Percentiles rank a stretch among this genome's conserved stretches.
Evolutionary conservation across 2,329 filamentous ascomycete genomes (phyloP).

Genomic region (Fusarium palustre): DNA sequence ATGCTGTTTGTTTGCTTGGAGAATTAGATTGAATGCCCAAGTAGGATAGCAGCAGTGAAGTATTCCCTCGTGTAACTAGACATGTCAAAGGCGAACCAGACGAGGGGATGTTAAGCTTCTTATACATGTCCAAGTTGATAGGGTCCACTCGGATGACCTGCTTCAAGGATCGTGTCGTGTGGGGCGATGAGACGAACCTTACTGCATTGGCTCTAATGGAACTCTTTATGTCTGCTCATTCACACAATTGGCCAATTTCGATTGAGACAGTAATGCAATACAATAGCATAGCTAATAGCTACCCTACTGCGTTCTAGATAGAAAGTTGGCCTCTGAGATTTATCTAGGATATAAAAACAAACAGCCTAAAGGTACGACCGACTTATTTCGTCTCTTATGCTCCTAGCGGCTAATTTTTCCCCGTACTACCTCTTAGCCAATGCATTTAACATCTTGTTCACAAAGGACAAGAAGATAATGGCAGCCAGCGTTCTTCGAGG

Average conservation of each 20-base stretch:
- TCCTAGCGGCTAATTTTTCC: no score
- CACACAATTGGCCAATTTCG: neutral
- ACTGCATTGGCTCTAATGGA: neutral
- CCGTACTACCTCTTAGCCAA: neutral
- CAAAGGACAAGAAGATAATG: neutral
- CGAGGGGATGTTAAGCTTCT: conserved; percentile 16
- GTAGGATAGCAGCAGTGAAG: neutral
- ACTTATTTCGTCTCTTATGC: no score
- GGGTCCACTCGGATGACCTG: conserved; percentile 5
- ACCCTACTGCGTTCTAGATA: no score
- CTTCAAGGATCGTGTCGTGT: conserved; percentile 4
- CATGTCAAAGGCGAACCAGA: neutral
- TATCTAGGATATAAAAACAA: no score
- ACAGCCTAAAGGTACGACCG: no score
- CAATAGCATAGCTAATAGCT: no score
- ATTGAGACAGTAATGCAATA: neutral
- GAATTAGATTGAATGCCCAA: neutral
- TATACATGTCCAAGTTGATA: conserved; percentile 12
- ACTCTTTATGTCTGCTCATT: neutral
- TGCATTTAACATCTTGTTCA: neutral
- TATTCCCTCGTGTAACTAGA: neutral
- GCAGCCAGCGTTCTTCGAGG: no score
- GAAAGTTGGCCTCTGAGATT: no score
- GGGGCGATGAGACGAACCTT: conserved; percentile 19
- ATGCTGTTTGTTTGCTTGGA: conserved; percentile 26